These are phyloP conservation scores for Eutypa lata DNA, from an alignment of 2,329 filamentous ascomycete species.

Conservation along the genomic window DNA sequence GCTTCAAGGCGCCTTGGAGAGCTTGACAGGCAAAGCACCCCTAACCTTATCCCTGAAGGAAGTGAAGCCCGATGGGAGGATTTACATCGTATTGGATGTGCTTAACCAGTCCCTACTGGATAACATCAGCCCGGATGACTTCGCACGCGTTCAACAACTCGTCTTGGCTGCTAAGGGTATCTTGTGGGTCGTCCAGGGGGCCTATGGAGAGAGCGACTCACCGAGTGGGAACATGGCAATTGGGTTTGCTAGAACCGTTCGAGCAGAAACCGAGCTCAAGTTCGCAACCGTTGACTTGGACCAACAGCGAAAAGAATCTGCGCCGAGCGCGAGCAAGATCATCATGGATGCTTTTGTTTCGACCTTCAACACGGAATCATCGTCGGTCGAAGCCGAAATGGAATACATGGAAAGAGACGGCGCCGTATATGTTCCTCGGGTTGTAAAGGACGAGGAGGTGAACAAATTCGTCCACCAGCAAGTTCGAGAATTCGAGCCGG, in stretches of 20 bases:
- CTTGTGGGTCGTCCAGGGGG: constrained; percentile 35
- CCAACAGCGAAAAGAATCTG: constrained; percentile 15
- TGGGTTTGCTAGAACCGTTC: constrained; percentile 30
- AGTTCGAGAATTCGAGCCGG: constrained; percentile 34
- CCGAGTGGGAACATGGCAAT: constrained; percentile 31
- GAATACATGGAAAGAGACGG: constrained; percentile 40
- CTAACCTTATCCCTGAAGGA: constrained; percentile 26
- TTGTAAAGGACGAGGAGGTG: constrained; percentile 37
- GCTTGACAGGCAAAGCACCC: constrained; percentile 31
- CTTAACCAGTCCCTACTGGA: constrained; percentile 41
- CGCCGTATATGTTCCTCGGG: constrained; percentile 35
- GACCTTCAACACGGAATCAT: constrained; percentile 30
- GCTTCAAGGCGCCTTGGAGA: constrained; percentile 28
- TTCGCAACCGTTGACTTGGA: constrained; percentile 32
- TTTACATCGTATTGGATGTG: constrained; percentile 42
- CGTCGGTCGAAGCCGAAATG: constrained; percentile 32
- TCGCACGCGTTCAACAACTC: constrained; percentile 29
- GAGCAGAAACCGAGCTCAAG: constrained; percentile 29
- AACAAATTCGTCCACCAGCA: constrained; percentile 42
- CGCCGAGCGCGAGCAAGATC: constrained; percentile 16
- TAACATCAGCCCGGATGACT: constrained; percentile 35
- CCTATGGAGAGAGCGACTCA: constrained; percentile 27
- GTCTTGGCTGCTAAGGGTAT: constrained; percentile 26
- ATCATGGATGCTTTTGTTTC: constrained; percentile 32
- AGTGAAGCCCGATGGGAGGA: constrained; percentile 30